Evolutionary conservation across 1,284 basidiomycete species (phyloP), one percentile per base, ranked within the genome.

Genomic region (Tilletia indica): DNA sequence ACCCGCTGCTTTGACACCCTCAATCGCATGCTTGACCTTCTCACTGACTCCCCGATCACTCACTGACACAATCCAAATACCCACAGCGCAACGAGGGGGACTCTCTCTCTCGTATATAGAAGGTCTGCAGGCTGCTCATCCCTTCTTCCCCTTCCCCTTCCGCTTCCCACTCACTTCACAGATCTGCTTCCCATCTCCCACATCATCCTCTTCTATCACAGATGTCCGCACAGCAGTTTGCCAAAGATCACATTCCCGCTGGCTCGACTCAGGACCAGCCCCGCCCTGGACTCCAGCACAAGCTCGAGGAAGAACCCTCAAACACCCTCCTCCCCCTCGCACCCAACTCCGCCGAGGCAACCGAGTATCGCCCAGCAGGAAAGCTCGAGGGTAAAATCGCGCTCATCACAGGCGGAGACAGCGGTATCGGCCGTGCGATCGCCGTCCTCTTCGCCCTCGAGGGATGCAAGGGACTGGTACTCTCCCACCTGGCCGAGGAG

Each of bases 381-480:
- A 88, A 88, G 86, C 85, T 89, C 19, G 80, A 87, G 79, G 88
- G 87, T 48, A 90, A 90, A 85, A 87, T 87, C 14, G 89, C 88
- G 3, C 84, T 91, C 68, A 85, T 91, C 73, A 90, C 87, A 5
- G 86, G 87, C 47, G 87, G 86, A 39, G 87, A 89, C 78, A 88
- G 86, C 38, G 88, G 89, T n/a, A 90, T 90, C 68, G 90, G 90
- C 8, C 86, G 89, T 36, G 82, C 88, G 0, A 88, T 88, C 0
- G 89, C 89, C 9, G 86, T 89, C 72, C 86, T 89, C 82, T 89
- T 89, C 76, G 89, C 89, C 0, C 86, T 89, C 19, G 89, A 91
- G 80, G 90, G 90, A 1, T 87, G 88, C 16, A 89, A 89, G 68
- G 61, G 34, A 5, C 87, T 91, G n/a, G 89, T 89, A 0, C 89